phyloP scores from a whole-genome alignment of 2,329 filamentous ascomycete genomes.

The Aspergillus aculeatinus region DNA sequence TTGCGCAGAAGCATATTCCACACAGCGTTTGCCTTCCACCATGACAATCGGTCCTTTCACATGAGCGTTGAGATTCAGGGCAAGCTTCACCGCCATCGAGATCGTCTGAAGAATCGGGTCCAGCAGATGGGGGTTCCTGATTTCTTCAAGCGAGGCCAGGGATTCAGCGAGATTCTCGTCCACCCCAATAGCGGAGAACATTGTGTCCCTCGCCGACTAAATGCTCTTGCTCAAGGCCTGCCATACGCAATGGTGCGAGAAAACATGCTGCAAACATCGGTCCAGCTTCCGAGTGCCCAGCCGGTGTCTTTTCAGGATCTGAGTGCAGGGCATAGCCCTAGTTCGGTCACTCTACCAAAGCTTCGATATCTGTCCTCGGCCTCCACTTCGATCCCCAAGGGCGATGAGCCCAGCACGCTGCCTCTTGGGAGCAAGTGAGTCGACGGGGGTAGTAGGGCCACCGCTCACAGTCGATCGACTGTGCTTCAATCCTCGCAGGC shows the following conservation, averaged over 20 bases:
- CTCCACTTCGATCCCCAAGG: too few relatives aligned
- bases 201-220: neutral
- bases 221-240: neutral
- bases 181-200: neutral
- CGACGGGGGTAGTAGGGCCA: too few relatives aligned
- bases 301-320: neutral
- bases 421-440: too few relatives aligned
- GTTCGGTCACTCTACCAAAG: too few relatives aligned
- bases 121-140: neutral
- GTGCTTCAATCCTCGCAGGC: too few relatives aligned
- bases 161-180: constrained; percentile 2
- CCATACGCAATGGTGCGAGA: constrained; percentile 2
- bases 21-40: constrained; percentile 1
- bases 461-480: too few relatives aligned
- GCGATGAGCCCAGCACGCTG: too few relatives aligned
- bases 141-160: neutral
- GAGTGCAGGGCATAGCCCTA: fast-evolving
- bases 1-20: neutral
- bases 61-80: constrained; percentile 1
- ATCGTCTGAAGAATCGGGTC: neutral
- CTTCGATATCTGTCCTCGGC: neutral
- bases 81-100: neutral
- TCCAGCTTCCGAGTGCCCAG: neutral
- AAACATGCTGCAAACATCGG: neutral
- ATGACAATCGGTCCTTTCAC: neutral